phyloP scores from a whole-genome alignment of 116 monocot species.

The Zostera marina region DNA sequence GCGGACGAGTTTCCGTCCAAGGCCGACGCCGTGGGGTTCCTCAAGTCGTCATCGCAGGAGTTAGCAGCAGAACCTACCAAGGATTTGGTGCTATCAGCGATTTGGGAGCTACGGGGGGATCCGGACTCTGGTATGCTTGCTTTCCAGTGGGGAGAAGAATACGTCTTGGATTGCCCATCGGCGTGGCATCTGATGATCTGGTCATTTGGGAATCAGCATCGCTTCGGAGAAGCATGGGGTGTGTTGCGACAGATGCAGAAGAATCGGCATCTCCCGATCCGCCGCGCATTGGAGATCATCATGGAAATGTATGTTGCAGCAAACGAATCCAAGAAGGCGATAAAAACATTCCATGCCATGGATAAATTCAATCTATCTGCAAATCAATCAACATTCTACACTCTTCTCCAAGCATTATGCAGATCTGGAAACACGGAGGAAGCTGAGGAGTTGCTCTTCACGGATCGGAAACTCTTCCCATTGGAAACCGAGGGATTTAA shows the following conservation, averaged over 20 bases:
- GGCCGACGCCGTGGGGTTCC: constrained; percentile 22
- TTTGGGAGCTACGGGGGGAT: constrained; percentile 48
- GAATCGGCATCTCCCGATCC: constrained; percentile 20
- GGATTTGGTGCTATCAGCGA: constrained; percentile 23
- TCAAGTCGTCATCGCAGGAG: constrained; percentile 9
- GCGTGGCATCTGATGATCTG: constrained; percentile 53
- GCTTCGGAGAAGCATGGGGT: constrained; percentile 51
- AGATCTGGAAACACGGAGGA: constrained; percentile 68
- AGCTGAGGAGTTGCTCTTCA: constrained; percentile 73
- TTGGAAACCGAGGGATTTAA: constrained; percentile 67
- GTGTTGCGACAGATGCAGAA: constrained; percentile 31
- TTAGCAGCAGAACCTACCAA: constrained; percentile 10
- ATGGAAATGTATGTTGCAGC: constrained; percentile 74
- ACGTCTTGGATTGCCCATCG: constrained; percentile 13
- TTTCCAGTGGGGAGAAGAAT: constrained; percentile 40
- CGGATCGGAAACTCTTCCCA: constrained; percentile 43
- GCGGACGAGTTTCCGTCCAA: constrained; percentile 9
- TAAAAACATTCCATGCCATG: constrained; percentile 60
- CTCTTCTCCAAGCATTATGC: constrained; percentile 62
- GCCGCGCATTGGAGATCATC: constrained; percentile 33
- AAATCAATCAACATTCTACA: constrained; percentile 38
- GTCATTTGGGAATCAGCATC: constrained; percentile 31
- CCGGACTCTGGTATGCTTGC: constrained; percentile 38
- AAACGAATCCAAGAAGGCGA: constrained; percentile 55
- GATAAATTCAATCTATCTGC: constrained; percentile 58